Evolutionary conservation across 208 protist genomes (phyloP), one percentile per base, ranked within the genome.

Genomic region (Sergeia podlipaevii): DNA sequence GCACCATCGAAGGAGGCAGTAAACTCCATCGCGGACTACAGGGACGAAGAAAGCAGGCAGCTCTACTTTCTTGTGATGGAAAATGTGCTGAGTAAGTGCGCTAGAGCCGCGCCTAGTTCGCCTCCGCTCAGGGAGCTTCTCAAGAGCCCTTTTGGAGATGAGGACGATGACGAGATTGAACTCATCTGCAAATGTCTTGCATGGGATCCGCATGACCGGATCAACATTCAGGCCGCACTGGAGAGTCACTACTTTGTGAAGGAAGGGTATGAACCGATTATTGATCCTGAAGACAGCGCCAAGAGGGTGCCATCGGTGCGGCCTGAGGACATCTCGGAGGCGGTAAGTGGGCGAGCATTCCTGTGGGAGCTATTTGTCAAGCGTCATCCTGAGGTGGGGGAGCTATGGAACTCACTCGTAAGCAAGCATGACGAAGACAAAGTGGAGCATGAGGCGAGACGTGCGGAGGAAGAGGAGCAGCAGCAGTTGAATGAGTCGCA

Each of bases 181-280:
- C 72, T 96, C 24, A 90, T 96, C 56, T 63, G 69, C 8, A 49
- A 54, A 10, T 77, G 83, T 34, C 66, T 97, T 0, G 27, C 30
- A 27, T 97, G 80, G 70, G 66, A 94, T 48, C 91, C 91, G 5
- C 63, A 51, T 2, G 63, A 74, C 21, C 81, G 91, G 44, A 71
- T 93, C 32, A 85, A 70, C 29, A 80, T 87, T 13, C 53, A 69
- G 33, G 60, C 65, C 4, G 91, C 91, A 5, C 65, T 97, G 61
- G 63, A 80, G 28, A 89, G 74, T 52, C 72, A 75, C 1, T 96
- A 75, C 59, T 97, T 97, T 57, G 57, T 50, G 15, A 74, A 81
- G 21, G 77, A 85, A 39, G 71, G 73, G 24, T 94, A 91, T 54
- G 66, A 79, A 8, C 74, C 83, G 6, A 65, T 65, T 30, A 86